Percentiles rank a stretch among this genome's conserved stretches.
phyloP scores from a whole-genome alignment of 2,329 filamentous ascomycete species.

The Zymoseptoria ardabiliae region DNA sequence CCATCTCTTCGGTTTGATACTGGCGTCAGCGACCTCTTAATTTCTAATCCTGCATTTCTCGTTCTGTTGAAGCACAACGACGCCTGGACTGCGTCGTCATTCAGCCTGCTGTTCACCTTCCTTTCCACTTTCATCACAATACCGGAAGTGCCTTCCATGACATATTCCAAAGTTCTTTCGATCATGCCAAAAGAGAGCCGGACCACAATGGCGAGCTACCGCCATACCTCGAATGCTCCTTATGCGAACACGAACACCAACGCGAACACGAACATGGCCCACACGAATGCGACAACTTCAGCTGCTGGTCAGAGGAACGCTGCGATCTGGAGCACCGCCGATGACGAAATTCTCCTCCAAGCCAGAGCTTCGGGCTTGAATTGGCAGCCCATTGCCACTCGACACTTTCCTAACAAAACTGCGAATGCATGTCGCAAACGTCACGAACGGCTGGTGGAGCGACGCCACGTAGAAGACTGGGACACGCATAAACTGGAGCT shows the following conservation, averaged over 20 bases:
- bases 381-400: slow-evolving; percentile 72
- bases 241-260: slow-evolving; percentile 16
- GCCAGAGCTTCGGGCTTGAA: slow-evolving; percentile 70
- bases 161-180: slow-evolving; percentile 18
- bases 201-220: slow-evolving; percentile 17
- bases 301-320: slow-evolving; percentile 32
- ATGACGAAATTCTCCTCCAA: slow-evolving; percentile 65
- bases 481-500: slow-evolving; percentile 66
- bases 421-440: slow-evolving; percentile 83
- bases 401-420: slow-evolving; percentile 68
- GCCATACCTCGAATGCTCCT: slow-evolving; percentile 25
- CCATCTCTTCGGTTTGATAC: slow-evolving; percentile 26
- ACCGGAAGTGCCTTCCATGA: slow-evolving; percentile 19
- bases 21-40: slow-evolving; percentile 14
- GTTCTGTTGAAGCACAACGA: slow-evolving; percentile 17
- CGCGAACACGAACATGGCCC: not conserved
- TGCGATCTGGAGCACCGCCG: slow-evolving; percentile 58
- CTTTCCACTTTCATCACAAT: slow-evolving; percentile 5
- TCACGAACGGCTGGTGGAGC: slow-evolving; percentile 76
- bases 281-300: slow-evolving; percentile 22
- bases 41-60: slow-evolving; percentile 15
- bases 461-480: slow-evolving; percentile 67
- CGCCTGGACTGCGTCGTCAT: slow-evolving; percentile 7
- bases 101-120: not conserved
- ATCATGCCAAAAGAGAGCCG: slow-evolving; percentile 42